Base-by-base conservation (phyloP, 306 rosid species). In the Vigna unguiculata region DNA sequence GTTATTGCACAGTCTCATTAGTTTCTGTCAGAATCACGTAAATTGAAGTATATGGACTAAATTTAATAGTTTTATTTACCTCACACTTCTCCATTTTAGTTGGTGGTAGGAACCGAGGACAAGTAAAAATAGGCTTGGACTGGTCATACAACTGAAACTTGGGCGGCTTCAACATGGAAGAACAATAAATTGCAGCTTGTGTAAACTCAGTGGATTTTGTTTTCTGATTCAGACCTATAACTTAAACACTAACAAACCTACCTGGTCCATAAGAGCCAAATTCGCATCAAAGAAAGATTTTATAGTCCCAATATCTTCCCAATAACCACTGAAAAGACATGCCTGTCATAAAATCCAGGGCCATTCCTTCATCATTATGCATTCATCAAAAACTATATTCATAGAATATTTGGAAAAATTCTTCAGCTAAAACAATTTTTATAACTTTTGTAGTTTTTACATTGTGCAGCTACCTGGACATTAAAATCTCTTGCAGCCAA, bases 271-370 rank as follows among this genome's bases (percentile, higher is more conserved):
- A 13, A 86, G 89, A 78, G 83, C 83, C 79, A 86, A 77, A 80
- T 86, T 86, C 3, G 89, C 89, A 63, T 86, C 83, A 80, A 63
- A 86, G 83, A 86, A 86, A 64, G 89, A 83, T 83, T 86, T 86
- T 62, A 86, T 74, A 36, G 87, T 86, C 62, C 89, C 89, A 74
- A 86, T 86, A 78, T 86, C 89, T 80, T 86, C 87, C 89, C 89
- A 86, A 63, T 86, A 86, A 73, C 87, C 87, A 46, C 51, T 70
- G 82, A 86, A 86, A 80, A 77, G 85, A 70, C 86, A 80, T 47
- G 89, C 87, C 87, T 86, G 85, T 71, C 48, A 78, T 69, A 45
- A 74, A 74, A 75, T 43, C 48, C 40, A 76, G 47, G 58, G 81
- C 30, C 71, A 71, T 72, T 47, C 36, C 74, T 72, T 58, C 32